Conservation (phyloP, 495 filamentous ascomycete species). For the Trichoderma asperelloides region DNA sequence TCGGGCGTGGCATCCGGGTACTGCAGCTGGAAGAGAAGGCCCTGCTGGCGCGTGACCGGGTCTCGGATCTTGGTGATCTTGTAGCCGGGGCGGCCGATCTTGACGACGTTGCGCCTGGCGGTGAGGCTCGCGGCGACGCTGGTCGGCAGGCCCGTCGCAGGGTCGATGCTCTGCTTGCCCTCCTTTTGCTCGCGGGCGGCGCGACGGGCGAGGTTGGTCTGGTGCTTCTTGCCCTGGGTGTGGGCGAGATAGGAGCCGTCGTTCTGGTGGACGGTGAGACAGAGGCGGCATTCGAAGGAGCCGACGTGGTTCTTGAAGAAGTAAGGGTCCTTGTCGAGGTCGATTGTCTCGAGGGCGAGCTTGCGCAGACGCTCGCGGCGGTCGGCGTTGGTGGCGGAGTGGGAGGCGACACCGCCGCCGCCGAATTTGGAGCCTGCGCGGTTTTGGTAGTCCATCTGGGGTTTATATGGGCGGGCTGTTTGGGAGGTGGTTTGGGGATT, state of each 20-base stretch:
- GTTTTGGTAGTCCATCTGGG: constrained; percentile 64
- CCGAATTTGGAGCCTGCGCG: constrained; percentile 97
- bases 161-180: constrained; percentile 60
- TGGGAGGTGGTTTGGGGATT: background rate
- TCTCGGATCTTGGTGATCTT: constrained; percentile 95
- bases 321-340: constrained; percentile 98
- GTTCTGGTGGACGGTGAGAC: constrained; percentile 98
- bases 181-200: constrained; percentile 91
- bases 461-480: background rate
- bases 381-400: constrained; percentile 90
- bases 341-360: constrained; percentile 96
- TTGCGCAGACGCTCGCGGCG: constrained; percentile 94
- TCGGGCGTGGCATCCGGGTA: constrained; percentile 83
- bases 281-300: constrained; percentile 95
- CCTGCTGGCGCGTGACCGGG: constrained; percentile 80
- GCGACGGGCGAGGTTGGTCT: constrained; percentile 95
- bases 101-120: constrained; percentile 81
- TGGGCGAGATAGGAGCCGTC: constrained; percentile 98
- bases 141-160: constrained; percentile 62
- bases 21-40: constrained; percentile 88
- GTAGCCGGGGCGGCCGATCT: constrained; percentile 95
- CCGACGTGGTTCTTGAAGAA: constrained; percentile 99
- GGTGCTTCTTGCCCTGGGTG: constrained; percentile 97
- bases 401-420: constrained; percentile 90
- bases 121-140: constrained; percentile 52